Percentiles rank a stretch among this genome's conserved stretches.
Evolutionary conservation across 2,329 filamentous ascomycete genomes (phyloP).

Genomic region (Epichloe typhina): DNA sequence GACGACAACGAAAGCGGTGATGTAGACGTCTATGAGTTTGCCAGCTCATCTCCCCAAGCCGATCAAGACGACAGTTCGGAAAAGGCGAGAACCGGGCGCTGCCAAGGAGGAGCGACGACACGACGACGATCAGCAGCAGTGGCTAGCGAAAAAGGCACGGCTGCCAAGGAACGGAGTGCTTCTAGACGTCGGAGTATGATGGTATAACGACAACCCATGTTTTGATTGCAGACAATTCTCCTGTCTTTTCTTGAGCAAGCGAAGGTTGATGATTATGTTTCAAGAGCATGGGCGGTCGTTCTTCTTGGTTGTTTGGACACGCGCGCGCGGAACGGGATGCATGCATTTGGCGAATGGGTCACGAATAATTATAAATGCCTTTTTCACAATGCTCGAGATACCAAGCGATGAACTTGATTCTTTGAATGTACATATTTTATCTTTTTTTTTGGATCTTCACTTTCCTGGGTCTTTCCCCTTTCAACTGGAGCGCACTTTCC

Average conservation of each 20-base stretch:
- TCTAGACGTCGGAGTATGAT: slow-evolving; percentile 46
- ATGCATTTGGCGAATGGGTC: slow-evolving; percentile 13
- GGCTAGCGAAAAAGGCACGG: slow-evolving; percentile 21
- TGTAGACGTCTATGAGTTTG: slow-evolving; percentile 43
- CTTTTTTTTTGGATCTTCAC: slow-evolving; percentile 8
- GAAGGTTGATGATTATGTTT: slow-evolving; percentile 2
- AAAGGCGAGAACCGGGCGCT: slow-evolving; percentile 15
- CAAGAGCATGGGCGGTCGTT: slow-evolving; percentile 1
- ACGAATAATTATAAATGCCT: slow-evolving; percentile 13
- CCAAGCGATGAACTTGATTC: slow-evolving; percentile 20
- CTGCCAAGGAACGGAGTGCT: slow-evolving; percentile 17
- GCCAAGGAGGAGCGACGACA: slow-evolving; percentile 21
- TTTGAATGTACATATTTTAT: slow-evolving; percentile 18
- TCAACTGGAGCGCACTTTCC: slow-evolving; percentile 7
- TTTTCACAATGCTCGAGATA: slow-evolving; percentile 20
- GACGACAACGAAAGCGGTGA: slow-evolving; percentile 12
- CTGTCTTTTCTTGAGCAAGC: background rate
- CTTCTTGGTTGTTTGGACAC: background rate
- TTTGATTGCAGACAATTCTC: slow-evolving; percentile 13
- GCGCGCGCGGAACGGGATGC: slow-evolving; percentile 6
- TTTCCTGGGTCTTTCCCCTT: slow-evolving; percentile 5
- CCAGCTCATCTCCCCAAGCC: slow-evolving; percentile 29
- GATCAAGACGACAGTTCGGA: slow-evolving; percentile 17
- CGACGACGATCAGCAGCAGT: slow-evolving; percentile 27
- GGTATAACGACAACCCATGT: slow-evolving; percentile 33